A percentile compares a stretch with the other conserved stretches of the same genome.
Evolutionary conservation across 495 filamentous ascomycete species (phyloP).

Genomic region (Staphylotrichum tortipilum): DNA sequence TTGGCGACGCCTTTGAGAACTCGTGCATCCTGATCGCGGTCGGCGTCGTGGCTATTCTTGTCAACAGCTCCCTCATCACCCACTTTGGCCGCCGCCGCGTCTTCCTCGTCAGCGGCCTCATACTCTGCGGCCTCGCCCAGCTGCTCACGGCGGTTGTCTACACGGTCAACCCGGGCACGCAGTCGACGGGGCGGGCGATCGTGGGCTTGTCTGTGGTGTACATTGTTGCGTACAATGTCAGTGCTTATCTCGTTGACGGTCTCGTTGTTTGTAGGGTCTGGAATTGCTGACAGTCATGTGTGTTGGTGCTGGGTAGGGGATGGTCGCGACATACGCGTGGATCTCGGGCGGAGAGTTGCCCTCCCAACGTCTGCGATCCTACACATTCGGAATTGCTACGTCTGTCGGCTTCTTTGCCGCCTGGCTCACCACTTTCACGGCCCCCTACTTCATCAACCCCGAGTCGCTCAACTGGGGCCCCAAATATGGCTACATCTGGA

Average conservation of each 20-base stretch:
- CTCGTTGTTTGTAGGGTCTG: no score
- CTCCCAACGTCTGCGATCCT: conserved; percentile 44
- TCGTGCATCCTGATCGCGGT: conserved; percentile 41
- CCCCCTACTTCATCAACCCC: conserved; percentile 56
- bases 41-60: conserved; percentile 47
- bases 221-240: conserved; percentile 45
- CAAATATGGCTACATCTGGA: conserved; percentile 49
- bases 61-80: conserved; percentile 47
- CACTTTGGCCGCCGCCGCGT: conserved; percentile 45
- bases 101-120: conserved; percentile 44
- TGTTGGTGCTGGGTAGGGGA: conserved; percentile 13
- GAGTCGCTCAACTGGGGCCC: conserved; percentile 48
- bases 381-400: conserved; percentile 49
- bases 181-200: conserved; percentile 42
- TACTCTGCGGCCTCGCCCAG: conserved; percentile 45
- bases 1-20: conserved; percentile 50
- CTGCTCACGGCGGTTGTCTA: conserved; percentile 48
- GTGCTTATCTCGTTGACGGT: background rate
- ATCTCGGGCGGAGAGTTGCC: conserved; percentile 53
- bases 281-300: no score
- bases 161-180: conserved; percentile 37
- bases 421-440: conserved; percentile 52
- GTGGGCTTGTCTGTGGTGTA: conserved; percentile 48
- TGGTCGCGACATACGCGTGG: conserved; percentile 52
- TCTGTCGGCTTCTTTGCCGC: conserved; percentile 46